These are phyloP conservation scores for Gaertneriomyces semiglobifer DNA, from an alignment of 192 early-diverging fungal genomes.

Conservation along the genomic window DNA sequence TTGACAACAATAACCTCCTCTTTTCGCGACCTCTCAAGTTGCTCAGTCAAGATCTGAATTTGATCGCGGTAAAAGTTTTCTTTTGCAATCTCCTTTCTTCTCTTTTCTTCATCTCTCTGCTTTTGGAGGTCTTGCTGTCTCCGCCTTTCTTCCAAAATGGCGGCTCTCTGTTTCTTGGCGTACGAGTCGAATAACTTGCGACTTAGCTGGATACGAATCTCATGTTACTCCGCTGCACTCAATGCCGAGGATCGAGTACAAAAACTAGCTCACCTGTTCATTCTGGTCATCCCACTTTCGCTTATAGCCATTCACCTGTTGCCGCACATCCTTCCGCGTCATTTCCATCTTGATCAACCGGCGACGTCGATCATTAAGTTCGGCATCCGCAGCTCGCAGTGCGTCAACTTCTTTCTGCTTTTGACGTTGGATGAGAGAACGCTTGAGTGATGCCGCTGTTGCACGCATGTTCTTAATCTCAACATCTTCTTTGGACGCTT, in stretches of 20 bases:
- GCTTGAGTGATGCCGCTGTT: neutral
- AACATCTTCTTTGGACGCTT: neutral
- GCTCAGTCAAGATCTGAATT: constrained; percentile 13
- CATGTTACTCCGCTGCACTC: neutral
- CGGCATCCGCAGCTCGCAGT: neutral
- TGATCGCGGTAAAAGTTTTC: constrained; percentile 23
- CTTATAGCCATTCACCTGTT: neutral
- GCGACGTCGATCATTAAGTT: constrained; percentile 7
- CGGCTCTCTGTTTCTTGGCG: constrained; percentile 4
- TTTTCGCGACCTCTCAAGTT: constrained; percentile 10
- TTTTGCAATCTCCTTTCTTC: constrained; percentile 1
- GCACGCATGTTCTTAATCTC: neutral
- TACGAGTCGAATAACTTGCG: constrained; percentile 14
- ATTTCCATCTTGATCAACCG: constrained; percentile 15
- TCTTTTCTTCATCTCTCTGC: neutral
- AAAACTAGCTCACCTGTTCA: constrained; percentile 8
- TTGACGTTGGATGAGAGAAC: neutral
- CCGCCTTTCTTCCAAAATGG: constrained; percentile 25
- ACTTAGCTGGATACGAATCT: neutral
- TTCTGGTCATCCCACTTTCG: neutral
- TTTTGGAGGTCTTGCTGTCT: constrained; percentile 8
- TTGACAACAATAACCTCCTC: constrained; percentile 23
- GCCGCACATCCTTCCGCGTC: neutral
- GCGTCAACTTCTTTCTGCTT: constrained; percentile 3
- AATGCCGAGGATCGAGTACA: too few species aligned